Conservation (phyloP, 225 moss, liverwort and hornwort genomes). For the Antitrichia curtipendula region DNA sequence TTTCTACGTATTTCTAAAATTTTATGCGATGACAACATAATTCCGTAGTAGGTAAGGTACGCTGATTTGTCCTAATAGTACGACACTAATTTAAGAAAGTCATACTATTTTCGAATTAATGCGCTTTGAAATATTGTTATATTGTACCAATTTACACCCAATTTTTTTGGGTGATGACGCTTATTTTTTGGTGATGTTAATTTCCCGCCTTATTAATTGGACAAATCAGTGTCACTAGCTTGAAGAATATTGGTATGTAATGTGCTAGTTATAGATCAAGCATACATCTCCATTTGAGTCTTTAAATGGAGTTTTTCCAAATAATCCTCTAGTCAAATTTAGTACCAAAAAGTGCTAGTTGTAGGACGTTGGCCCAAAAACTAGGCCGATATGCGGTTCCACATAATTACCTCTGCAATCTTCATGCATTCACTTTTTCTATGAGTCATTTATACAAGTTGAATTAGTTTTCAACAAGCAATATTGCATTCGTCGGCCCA, state of each 20-base stretch:
- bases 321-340: background rate
- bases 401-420: rapidly evolving
- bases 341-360: background rate
- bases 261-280: rapidly evolving
- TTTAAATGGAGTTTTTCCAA: rapidly evolving
- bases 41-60: background rate
- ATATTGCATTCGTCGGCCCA: rapidly evolving
- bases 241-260: background rate
- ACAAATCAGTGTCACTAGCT: background rate
- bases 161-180: background rate
- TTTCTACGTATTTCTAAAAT: too few relatives aligned
- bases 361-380: rapidly evolving
- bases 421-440: background rate
- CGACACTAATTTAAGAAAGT: background rate
- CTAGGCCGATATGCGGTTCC: rapidly evolving
- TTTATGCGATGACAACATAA: background rate
- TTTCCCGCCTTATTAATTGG: rapidly evolving
- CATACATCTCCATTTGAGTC: rapidly evolving
- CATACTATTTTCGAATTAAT: background rate
- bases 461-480: background rate
- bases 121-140: background rate
- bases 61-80: background rate
- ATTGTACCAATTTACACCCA: background rate
- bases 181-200: too few relatives aligned
- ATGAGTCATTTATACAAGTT: background rate